These are phyloP conservation scores for Gymnopus androsaceus DNA, from an alignment of 1,284 basidiomycete species.

Conservation along the genomic window DNA sequence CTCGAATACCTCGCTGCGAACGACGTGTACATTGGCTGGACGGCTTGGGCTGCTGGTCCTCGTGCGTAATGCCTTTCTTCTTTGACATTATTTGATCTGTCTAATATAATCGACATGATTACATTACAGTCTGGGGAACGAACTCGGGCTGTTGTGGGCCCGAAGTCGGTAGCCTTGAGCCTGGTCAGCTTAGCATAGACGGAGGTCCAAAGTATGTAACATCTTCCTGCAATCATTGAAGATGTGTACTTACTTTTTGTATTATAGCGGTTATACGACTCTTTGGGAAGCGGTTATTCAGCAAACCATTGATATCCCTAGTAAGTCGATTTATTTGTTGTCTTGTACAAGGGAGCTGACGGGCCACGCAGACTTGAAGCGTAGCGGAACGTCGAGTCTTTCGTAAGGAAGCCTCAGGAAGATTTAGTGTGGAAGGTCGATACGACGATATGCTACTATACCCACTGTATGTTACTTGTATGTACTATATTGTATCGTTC, in stretches of 20 bases:
- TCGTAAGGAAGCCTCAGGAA: not conserved
- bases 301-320: conserved; percentile 38
- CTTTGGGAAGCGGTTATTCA: conserved; percentile 45
- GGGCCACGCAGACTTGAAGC: conserved; percentile 21
- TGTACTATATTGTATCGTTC: no score
- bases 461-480: no score
- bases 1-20: conserved; percentile 42
- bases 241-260: not conserved
- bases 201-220: conserved; percentile 35
- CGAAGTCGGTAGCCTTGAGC: conserved; percentile 46
- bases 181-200: conserved; percentile 37
- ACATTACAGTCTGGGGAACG: conserved; percentile 42
- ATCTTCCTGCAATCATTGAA: not conserved
- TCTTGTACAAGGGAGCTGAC: not conserved
- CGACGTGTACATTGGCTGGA: conserved; percentile 49
- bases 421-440: not conserved
- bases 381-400: conserved; percentile 23
- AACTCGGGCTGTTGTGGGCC: conserved; percentile 45
- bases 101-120: not conserved
- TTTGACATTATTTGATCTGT: not conserved
- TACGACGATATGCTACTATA: no score
- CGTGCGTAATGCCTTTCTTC: conserved; percentile 28
- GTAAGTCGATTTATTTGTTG: conserved; percentile 23
- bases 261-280: conserved; percentile 40
- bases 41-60: conserved; percentile 51